Percentiles rank a stretch among this genome's conserved stretches.
These are phyloP conservation scores for Exutisphaerella laricina DNA, from an alignment of 2,329 filamentous ascomycete genomes.

Conservation along the genomic window DNA sequence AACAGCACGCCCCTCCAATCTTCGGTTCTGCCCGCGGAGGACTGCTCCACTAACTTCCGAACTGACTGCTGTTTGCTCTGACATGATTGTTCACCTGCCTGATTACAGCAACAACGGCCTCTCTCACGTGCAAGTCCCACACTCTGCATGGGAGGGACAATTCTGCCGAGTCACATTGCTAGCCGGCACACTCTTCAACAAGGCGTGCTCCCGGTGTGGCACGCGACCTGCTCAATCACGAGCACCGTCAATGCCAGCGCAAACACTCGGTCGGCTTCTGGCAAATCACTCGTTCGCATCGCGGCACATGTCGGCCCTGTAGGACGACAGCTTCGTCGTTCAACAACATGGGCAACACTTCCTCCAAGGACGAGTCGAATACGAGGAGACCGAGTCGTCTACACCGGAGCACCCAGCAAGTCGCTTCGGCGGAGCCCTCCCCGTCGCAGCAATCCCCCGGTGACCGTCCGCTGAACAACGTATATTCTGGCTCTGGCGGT, in stretches of 20 bases:
- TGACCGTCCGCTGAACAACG: constrained; percentile 29
- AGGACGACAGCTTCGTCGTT: background rate
- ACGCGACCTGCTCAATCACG: background rate
- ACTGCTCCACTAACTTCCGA: too few relatives aligned
- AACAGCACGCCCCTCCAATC: too few relatives aligned
- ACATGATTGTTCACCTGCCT: too few relatives aligned
- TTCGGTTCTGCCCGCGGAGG: too few relatives aligned
- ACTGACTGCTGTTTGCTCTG: too few relatives aligned
- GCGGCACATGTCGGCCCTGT: constrained; percentile 3
- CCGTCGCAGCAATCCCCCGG: constrained; percentile 18
- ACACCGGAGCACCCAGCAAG: constrained; percentile 28
- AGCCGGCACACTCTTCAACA: background rate
- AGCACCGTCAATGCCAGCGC: constrained; percentile 7
- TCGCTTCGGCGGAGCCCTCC: constrained; percentile 25
- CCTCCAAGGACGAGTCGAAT: constrained; percentile 43
- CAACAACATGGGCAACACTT: constrained; percentile 43
- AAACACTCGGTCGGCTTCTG: constrained; percentile 6
- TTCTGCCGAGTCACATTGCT: background rate
- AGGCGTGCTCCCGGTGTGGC: background rate
- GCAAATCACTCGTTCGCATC: constrained; percentile 3
- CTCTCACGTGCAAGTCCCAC: too few relatives aligned
- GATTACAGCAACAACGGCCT: too few relatives aligned
- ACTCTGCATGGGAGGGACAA: too few relatives aligned
- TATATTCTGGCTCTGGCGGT: too few relatives aligned
- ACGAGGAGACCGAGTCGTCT: constrained; percentile 33